A percentile compares a stretch with the other conserved stretches of the same genome.
Conservation (phyloP, 73 alveolate genomes). For the Tetrahymena malaccensis region DNA sequence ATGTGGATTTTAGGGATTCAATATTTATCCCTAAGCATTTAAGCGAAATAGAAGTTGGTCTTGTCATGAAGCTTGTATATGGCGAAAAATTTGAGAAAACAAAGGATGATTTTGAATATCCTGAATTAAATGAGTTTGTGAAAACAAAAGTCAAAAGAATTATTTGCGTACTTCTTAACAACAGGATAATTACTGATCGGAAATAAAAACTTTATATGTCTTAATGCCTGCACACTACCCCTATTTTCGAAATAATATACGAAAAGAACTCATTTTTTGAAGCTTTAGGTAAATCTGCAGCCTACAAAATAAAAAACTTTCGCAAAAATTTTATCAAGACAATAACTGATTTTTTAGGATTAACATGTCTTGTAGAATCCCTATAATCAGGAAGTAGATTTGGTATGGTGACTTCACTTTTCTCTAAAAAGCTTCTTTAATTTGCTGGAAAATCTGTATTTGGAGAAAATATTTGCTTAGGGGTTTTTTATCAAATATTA, state of each 20-base stretch:
- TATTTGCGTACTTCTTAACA: background rate
- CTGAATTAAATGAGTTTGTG: background rate
- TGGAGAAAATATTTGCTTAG: background rate
- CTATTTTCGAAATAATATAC: background rate
- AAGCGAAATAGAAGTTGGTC: background rate
- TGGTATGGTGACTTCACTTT: background rate
- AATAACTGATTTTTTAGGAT: background rate
- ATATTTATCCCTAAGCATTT: background rate
- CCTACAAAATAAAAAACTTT: background rate
- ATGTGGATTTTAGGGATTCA: background rate
- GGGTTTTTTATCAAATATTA: background rate
- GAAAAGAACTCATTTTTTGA: background rate
- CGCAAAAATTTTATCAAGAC: background rate
- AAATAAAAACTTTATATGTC: background rate
- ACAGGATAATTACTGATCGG: background rate
- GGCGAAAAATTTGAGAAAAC: background rate
- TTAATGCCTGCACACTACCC: background rate
- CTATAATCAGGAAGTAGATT: background rate
- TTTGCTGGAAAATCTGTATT: background rate
- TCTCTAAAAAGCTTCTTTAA: background rate
- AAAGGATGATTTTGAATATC: background rate
- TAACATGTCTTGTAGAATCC: background rate
- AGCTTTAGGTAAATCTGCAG: background rate
- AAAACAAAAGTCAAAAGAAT: background rate
- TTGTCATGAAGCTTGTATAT: background rate